Conservation (phyloP, 2,329 filamentous ascomycete species). For the Fusarium cicatricum region DNA sequence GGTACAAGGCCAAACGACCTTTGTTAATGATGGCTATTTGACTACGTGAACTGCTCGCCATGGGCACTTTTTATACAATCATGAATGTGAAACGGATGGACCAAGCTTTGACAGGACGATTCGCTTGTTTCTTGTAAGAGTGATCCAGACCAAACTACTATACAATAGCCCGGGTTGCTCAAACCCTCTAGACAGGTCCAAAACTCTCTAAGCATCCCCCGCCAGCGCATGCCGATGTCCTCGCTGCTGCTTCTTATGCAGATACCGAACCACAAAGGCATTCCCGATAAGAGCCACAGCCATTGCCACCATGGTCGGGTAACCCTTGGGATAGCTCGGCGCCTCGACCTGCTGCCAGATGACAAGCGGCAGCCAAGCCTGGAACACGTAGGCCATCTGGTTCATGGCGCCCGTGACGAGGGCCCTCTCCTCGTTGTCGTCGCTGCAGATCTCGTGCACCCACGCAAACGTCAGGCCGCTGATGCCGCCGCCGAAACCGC, state of each 20-base stretch:
- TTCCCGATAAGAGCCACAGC: slow-evolving; percentile 59
- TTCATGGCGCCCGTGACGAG: slow-evolving; percentile 75
- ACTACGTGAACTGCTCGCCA: too few relatives aligned
- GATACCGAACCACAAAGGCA: slow-evolving; percentile 54
- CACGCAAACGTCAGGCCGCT: slow-evolving; percentile 58
- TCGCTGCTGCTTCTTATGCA: slow-evolving; percentile 21
- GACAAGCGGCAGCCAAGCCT: slow-evolving; percentile 73
- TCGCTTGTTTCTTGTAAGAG: too few relatives aligned
- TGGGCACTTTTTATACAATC: too few relatives aligned
- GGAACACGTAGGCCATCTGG: slow-evolving; percentile 73
- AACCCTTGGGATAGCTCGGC: slow-evolving; percentile 68
- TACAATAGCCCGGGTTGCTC: too few relatives aligned
- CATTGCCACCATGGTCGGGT: slow-evolving; percentile 61
- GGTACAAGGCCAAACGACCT: too few relatives aligned
- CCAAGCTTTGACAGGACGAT: too few relatives aligned
- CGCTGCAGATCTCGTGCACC: slow-evolving; percentile 60
- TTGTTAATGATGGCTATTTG: too few relatives aligned
- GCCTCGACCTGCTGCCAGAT: slow-evolving; percentile 73
- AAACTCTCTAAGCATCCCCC: background rate
- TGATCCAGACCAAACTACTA: too few relatives aligned
- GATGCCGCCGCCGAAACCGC: slow-evolving; percentile 59
- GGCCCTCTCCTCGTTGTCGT: slow-evolving; percentile 70
- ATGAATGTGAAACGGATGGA: too few relatives aligned
- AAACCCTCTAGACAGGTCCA: too few relatives aligned
- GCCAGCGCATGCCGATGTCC: background rate